Evolutionary conservation across 164 flowering plant species (phyloP), one percentile per base, ranked within the genome.

Genomic region (Liriodendron chinense): DNA sequence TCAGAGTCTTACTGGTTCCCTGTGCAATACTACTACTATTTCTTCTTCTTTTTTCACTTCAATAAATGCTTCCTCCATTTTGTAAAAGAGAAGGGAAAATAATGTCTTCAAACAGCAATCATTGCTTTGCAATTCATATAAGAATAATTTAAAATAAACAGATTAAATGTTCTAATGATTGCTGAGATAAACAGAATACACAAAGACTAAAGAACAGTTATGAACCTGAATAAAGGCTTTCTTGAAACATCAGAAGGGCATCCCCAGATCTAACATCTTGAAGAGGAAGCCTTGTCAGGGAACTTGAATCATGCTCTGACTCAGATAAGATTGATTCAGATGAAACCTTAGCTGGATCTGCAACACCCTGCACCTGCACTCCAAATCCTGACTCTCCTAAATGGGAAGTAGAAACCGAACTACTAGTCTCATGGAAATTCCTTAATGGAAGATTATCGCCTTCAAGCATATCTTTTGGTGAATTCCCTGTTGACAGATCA

Each of bases 231-330:
- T 62, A 68, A 67, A 62, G 64, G 63, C 24, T 64, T 48, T 70
- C 75, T 50, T 49, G 78, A 59, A 57, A 68, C 20, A 9, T 49
- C 47, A 22, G 71, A 79, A 34, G 22, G 64, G 47, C 14, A 77
- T 63, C 75, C 22, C 26, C 59, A 65, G 53, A 65, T 23, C 28
- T 74, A 50, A 23, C 82, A 81, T 80, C 83, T 80, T 74, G 77
- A 77, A 34, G 26, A 63, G 71, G 65, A 78, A 70, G 76, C 59
- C 63, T 69, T 59, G 69, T 70, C 43, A 23, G 68, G 70, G 82
- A 81, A 75, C 74, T 76, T 68, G 84, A 74, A 74, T 50, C 76
- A 70, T 77, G 74, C 68, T 61, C 74, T 28, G 82, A 59, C 64
- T 78, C 79, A 56, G 79, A 66, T 47, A 50, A 43, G 56, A 74